phyloP scores from a whole-genome alignment of 306 rosid species.

The Vicia sativa region DNA sequence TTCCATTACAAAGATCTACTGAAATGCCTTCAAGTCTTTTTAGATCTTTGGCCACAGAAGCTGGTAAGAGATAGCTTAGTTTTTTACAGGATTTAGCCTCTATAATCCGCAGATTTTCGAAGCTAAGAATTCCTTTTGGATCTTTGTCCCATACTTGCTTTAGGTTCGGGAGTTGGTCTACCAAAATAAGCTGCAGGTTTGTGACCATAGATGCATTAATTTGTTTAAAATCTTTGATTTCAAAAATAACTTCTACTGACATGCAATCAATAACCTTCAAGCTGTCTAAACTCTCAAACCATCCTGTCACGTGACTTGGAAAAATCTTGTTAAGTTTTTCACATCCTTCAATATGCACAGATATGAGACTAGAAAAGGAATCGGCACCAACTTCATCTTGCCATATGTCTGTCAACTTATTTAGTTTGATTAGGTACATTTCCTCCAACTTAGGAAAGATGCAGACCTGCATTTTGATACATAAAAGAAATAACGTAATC shows the following conservation, averaged over 20 bases:
- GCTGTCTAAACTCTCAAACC: background rate
- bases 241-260: slow-evolving; percentile 29
- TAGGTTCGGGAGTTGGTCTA: background rate
- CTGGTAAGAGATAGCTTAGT: slow-evolving; percentile 33
- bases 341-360: slow-evolving; percentile 12
- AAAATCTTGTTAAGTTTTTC: slow-evolving; percentile 25
- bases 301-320: background rate
- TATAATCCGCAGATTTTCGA: background rate
- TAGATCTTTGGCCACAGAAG: slow-evolving; percentile 30
- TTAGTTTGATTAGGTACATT: background rate
- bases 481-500: background rate
- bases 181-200: background rate
- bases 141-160: slow-evolving; percentile 33
- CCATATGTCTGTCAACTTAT: slow-evolving; percentile 23
- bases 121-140: background rate
- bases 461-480: background rate
- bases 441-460: slow-evolving; percentile 30
- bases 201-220: background rate
- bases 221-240: background rate
- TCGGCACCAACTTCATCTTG: background rate
- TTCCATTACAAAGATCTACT: fast-evolving
- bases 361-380: slow-evolving; percentile 24
- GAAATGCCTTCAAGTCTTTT: background rate
- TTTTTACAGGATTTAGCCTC: fast-evolving
- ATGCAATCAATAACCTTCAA: background rate